Evolutionary conservation across 768 basidiomycete species (phyloP).

Genomic region (Amanita subjunquillea): DNA sequence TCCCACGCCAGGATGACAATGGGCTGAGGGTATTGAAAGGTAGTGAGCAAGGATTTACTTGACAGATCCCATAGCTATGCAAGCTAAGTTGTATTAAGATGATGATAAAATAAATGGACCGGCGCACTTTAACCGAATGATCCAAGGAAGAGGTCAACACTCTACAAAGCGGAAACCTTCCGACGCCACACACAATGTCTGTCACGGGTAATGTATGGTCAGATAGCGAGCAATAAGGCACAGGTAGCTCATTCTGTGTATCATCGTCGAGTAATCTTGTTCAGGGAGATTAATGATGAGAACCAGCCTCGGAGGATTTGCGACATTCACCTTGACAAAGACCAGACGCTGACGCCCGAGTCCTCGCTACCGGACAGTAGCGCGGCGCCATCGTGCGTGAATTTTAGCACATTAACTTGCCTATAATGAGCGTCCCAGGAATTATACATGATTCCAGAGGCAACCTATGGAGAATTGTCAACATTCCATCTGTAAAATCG

Average conservation of each 20-base stretch:
- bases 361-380: constrained; percentile 88
- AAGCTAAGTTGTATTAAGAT: constrained; percentile 8
- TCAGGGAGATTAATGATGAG: constrained; percentile 8
- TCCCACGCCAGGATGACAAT: constrained; percentile 70
- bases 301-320: constrained; percentile 11
- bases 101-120: not conserved
- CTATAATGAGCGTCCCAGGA: constrained; percentile 97
- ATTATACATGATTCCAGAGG: constrained; percentile 88
- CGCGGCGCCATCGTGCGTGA: constrained; percentile 72
- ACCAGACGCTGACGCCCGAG: constrained; percentile 84
- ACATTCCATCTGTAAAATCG: not conserved
- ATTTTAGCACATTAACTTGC: constrained; percentile 70
- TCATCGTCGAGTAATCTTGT: constrained; percentile 68
- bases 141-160: constrained; percentile 78
- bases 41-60: constrained; percentile 66
- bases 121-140: constrained; percentile 78
- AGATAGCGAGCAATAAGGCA: constrained; percentile 69
- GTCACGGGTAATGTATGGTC: constrained; percentile 92
- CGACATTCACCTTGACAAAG: constrained; percentile 62
- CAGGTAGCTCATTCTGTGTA: constrained; percentile 61
- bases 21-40: constrained; percentile 79
- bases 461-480: constrained; percentile 38
- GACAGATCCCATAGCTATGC: constrained; percentile 72
- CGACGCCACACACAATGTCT: constrained; percentile 72
- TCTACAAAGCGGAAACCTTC: constrained; percentile 67